Evolutionary conservation across 495 filamentous ascomycete genomes (phyloP), one percentile per base, ranked within the genome.

Genomic region (Trichoderma orchidacearum): DNA sequence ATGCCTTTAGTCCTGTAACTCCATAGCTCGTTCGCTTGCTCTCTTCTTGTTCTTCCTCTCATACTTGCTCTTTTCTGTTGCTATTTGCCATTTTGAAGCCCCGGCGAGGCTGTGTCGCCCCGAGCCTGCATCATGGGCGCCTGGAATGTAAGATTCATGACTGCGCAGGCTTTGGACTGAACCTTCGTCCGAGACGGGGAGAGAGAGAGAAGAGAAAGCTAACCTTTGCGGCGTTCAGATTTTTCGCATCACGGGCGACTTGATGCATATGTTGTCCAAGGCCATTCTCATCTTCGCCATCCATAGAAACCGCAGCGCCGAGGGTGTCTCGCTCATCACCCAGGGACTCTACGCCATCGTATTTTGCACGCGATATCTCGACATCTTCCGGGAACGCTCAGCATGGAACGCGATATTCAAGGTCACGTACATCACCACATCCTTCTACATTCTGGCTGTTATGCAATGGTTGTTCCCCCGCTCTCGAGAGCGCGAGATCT

Each of bases 301-400:
- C 63, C 90, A 96, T 70, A 76, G 77, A 53, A 95, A 95, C 64
- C 77, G 76, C 62, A 92, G 86, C 66, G 86, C 94, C 25, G 93
- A 97, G 79, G 92, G 91, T 60, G 83, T 97, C 54, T 96, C 91
- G n/a, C 81, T 96, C 60, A 85, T 98, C 58, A 96, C 91, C 0
- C 93, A 98, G 69, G 74, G 81, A 41, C 82, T 98, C 61, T 98
- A 98, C 72, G 79, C 81, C 29, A 60, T 84, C 56, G 92, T 98
- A 34, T 98, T 96, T 72, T 66, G 86, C 55, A 82, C 87, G 12
- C 82, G 94, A 51, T 97, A 98, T 70, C 80, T 90, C 28, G 89
- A 96, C 65, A 72, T 97, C 58, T 85, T 96, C 63, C 66, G 69
- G 21, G 61, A 68, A 53, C 57, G 60, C 21, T 70, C 63, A 29